Evolutionary conservation across 768 basidiomycete genomes (phyloP), one percentile per base, ranked within the genome.

Genomic region (Tremella fuciformis): DNA sequence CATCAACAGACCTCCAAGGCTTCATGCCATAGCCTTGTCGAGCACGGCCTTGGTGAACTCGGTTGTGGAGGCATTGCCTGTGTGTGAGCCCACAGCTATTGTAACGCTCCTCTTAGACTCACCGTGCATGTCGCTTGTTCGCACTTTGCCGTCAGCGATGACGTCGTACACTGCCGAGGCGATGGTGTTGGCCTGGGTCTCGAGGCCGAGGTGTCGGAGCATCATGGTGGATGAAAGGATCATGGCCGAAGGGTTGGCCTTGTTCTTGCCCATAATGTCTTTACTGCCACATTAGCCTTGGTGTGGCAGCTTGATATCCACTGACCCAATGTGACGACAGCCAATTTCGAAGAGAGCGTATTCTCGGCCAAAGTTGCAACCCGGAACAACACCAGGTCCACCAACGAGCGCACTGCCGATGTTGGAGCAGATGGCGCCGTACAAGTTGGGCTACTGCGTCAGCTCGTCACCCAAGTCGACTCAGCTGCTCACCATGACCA

Each of bases 301-400:
- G 8, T 3, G 24, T 15, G 8, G 16, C 6, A 22, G 22, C 4
- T 6, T 46, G n/a, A 46, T 15, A 46, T 18, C 8, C 42, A 46
- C 42, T 26, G 63, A 62, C 50, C 65, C 65, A 57, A 67, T 50
- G 68, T 78, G 77, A 79, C 94, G 86, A 80, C 96, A 98, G 73
- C 96, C 96, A 34, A 96, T 96, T 78, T 99, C 96, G 76, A 99
- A 99, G 54, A 99, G 83, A 22, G 96, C 96, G 76, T 91, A 98
- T 78, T 98, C 96, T 41, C 90, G 84, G 71, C 96, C 96, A 69
- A 99, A 88, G 78, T 98, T 98, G 81, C 92, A 94, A 16, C 96
- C 96, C 8, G 96, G 93, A 21, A 98, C 94, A 68, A 98, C 86
- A 73, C 96, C 96, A 39, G 94, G 96, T 40, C 96, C 96, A 73